Base-by-base conservation (phyloP, 106 monocot genomes). In the Apostasia shenzhenica region DNA sequence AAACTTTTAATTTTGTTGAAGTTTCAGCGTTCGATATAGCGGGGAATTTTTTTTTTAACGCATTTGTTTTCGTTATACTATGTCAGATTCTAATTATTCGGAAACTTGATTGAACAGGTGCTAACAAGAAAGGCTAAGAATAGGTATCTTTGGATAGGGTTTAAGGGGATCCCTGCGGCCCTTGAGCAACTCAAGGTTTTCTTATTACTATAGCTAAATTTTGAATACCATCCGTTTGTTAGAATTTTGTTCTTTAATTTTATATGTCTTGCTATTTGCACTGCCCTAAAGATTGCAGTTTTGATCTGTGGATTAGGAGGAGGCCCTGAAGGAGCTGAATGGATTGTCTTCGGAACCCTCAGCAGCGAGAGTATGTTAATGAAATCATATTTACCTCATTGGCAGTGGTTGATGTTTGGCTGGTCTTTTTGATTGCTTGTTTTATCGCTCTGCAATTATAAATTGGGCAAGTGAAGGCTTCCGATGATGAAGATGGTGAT, bases 101-200 rank as follows among this genome's bases (percentile, higher is more conserved):
- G 45, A 48, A 13, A 14, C 48, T 3, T 14, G 8, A 57, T 45
- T 41, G 3, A 43, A 40, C 45, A 94, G 94, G 80, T 94, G 41
- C 73, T 94, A 39, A 57, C 75, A 42, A 90, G 85, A 69, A 89
- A 88, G 70, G 94, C 85, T 6, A 94, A 94, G 81, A 94, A 91
- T 55, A 73, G 72, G 49, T 94, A 94, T 50, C 69, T 79, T 0
- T 94, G 94, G 94, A 94, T 94, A 42, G 94, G 94, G 38, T 94
- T 90, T 67, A 69, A 70, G 13, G 94, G 94, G 53, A 85, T 94
- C 43, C 91, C 94, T 1, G 72, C 72, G 26, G 78, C 88, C 0
- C 58, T 94, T 78, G 69, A 82, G 41, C 70, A 72, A 53, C 81
- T 94, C 40, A 87, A 81, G 88, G 94, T 94, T 52, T 14, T 54